phyloP scores from a whole-genome alignment of 2,329 filamentous ascomycete genomes.

The Phaeosphaeriaceae sp. region DNA sequence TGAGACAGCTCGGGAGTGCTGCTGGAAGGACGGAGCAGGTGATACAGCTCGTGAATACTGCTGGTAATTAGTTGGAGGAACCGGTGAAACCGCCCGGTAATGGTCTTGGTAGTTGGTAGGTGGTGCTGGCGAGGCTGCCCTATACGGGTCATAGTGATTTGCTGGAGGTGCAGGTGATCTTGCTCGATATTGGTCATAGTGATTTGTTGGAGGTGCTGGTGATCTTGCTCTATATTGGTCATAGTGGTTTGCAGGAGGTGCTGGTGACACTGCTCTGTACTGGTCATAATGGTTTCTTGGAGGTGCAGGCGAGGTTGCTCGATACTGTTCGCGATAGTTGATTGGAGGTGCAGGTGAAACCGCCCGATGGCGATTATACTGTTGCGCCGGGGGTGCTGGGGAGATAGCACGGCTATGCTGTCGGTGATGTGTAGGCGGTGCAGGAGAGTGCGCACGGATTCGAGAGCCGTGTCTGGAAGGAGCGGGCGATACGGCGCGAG shows the following conservation, averaged over 20 bases:
- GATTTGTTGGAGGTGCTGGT: constrained; percentile 33
- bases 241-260: constrained; percentile 17
- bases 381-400: constrained; percentile 32
- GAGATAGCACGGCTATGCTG: constrained; percentile 26
- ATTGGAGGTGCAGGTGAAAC: constrained; percentile 42
- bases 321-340: constrained; percentile 24
- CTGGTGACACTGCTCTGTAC: constrained; percentile 35
- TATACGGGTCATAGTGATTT: constrained; percentile 18
- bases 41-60: constrained; percentile 35
- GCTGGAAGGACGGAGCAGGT: constrained; percentile 38
- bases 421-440: constrained; percentile 29
- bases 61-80: constrained; percentile 32
- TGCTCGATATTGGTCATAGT: constrained; percentile 30
- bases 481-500: constrained; percentile 50
- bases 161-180: constrained; percentile 36
- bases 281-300: constrained; percentile 31
- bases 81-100: constrained; percentile 28
- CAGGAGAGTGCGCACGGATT: constrained; percentile 32
- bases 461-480: constrained; percentile 21
- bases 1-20: constrained; percentile 35
- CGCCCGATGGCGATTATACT: constrained; percentile 30
- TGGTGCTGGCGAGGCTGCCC: constrained; percentile 37
- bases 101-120: constrained; percentile 24
- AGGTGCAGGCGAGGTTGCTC: constrained; percentile 37
- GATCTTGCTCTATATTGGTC: constrained; percentile 29